Base-by-base conservation (phyloP, 306 rosid genomes). In the Astragalus glycyphyllos region DNA sequence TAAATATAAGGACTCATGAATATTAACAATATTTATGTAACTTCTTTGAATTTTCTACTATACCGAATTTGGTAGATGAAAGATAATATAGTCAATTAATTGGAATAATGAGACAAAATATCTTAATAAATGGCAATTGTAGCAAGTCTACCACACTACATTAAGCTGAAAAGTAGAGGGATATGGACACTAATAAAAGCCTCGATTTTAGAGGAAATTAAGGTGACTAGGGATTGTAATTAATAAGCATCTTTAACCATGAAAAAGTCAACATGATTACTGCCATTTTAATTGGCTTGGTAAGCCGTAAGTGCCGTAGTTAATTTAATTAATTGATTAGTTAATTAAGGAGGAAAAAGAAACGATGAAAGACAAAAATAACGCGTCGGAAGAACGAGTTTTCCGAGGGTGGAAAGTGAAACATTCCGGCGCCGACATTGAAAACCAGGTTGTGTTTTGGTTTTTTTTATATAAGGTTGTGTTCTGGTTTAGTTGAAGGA, bases 381-480 rank as follows among this genome's bases (percentile, higher is more conserved):
- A 55, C 68, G 73, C 48, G 73, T 78, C 0, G 63, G 51, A 26
- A 57, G 20, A 72, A 65, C 74, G 45, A 38, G 56, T 29, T 37
- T 29, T 37, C 32, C 57, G 23, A 31, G 41, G 71, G 72, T 14
- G 57, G 55, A 69, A 69, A 69, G 80, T 70, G 73, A 78, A 78
- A 78, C 79, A 79, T 79, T 71, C 73, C 81, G 86, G 86, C 86
- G 86, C 79, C 79, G 77, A 83, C 79, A 66, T 63, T 47, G 81
- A 75, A 72, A 45, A 72, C 65, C 6, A 63, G 66, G 42, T 53
- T 31, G 69, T 26, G 31, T 26, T 64, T 42, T 45, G 12, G 46
- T n/a, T n/a, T n/a, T n/a, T n/a, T n/a, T n/a, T n/a, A n/a, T n/a
- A n/a, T n/a, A n/a, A 63, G 66, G 42, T 53, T 31, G 69, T 26